Conservation (phyloP, 176 grass and related monocot species). For the Avena atlantica region DNA sequence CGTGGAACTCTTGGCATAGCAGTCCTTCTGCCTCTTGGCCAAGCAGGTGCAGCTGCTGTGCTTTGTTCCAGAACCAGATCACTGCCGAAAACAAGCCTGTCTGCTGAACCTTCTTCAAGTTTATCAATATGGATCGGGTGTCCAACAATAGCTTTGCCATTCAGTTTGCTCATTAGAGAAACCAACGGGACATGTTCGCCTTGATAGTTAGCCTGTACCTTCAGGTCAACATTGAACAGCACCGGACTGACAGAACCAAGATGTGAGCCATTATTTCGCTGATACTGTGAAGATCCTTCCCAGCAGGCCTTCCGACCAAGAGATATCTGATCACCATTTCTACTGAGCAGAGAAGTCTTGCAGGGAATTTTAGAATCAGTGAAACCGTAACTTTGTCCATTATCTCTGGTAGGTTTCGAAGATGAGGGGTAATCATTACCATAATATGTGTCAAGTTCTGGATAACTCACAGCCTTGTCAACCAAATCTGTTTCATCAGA, state of each 20-base stretch:
- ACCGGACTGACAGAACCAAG: slow-evolving; percentile 41
- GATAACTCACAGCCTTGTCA: slow-evolving; percentile 23
- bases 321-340: slow-evolving; percentile 33
- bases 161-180: slow-evolving; percentile 80
- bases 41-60: slow-evolving; percentile 53
- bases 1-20: slow-evolving; percentile 75
- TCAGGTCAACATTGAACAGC: slow-evolving; percentile 71
- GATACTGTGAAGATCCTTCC: slow-evolving; percentile 50
- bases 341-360: slow-evolving; percentile 38
- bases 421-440: slow-evolving; percentile 45
- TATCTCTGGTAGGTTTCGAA: slow-evolving; percentile 41
- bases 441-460: slow-evolving; percentile 43
- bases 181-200: slow-evolving; percentile 83
- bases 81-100: slow-evolving; percentile 52
- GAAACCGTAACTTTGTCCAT: slow-evolving; percentile 45
- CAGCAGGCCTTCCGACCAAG: slow-evolving; percentile 27
- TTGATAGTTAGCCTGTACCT: slow-evolving; percentile 77
- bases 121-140: slow-evolving; percentile 75
- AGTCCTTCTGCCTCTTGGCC: slow-evolving; percentile 81
- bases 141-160: slow-evolving; percentile 86
- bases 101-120: slow-evolving; percentile 65
- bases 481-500: slow-evolving; percentile 43
- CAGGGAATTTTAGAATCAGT: slow-evolving; percentile 46
- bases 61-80: slow-evolving; percentile 50
- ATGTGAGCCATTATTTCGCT: slow-evolving; percentile 39